phyloP scores from a whole-genome alignment of 176 grass and related monocot genomes.

The Paspalum notatum region DNA sequence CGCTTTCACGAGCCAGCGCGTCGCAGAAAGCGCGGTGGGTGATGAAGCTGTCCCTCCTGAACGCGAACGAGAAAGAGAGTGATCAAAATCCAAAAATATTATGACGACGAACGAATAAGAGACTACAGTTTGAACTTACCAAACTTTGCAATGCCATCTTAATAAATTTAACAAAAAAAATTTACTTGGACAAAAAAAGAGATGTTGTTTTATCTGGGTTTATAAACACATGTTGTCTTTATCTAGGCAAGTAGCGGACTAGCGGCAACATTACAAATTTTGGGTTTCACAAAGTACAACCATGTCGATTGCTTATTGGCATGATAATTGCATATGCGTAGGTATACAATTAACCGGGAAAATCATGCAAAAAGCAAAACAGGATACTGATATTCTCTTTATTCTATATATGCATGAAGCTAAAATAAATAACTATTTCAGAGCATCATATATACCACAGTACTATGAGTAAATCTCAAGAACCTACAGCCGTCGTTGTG shows the following conservation, averaged over 20 bases:
- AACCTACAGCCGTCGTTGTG: too few relatives aligned
- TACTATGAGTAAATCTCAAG: too few relatives aligned
- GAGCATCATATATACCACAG: not conserved
- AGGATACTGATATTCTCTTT: not conserved
- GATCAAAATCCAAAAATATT: not conserved
- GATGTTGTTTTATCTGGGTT: not conserved
- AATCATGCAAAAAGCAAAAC: not conserved
- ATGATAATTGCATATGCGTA: not conserved
- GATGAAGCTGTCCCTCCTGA: slow-evolving; percentile 98
- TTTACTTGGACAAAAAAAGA: not conserved
- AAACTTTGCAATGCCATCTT: not conserved
- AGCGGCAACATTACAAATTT: not conserved
- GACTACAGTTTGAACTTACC: not conserved
- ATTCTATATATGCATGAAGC: not conserved
- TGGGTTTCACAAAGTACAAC: not conserved
- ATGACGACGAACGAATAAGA: not conserved
- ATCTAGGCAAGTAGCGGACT: not conserved
- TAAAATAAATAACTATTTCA: not conserved
- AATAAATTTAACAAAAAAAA: not conserved
- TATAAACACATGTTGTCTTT: not conserved
- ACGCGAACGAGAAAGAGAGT: not conserved
- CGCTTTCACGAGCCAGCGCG: slow-evolving; percentile 88
- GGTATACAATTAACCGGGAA: not conserved
- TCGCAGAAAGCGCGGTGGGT: slow-evolving; percentile 98
- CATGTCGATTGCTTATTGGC: not conserved